Conservation (phyloP, 2,329 filamentous ascomycete species). For the Alternaria tenuissima region DNA sequence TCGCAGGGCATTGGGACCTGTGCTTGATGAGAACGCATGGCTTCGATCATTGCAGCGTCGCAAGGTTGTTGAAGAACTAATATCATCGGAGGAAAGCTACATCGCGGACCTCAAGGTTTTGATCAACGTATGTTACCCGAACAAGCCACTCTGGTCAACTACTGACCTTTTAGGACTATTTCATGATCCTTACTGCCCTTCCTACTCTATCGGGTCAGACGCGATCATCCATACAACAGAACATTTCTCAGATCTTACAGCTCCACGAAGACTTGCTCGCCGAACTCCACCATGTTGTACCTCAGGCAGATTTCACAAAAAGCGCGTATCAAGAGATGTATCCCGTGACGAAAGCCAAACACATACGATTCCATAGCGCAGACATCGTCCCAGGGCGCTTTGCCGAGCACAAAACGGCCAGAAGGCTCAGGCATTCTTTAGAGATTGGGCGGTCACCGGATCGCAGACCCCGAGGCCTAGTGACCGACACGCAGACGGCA, state of each 20-base stretch:
- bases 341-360: constrained; percentile 49
- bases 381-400: constrained; percentile 55
- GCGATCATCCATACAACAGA: constrained; percentile 77
- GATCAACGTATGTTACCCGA: constrained; percentile 72
- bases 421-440: constrained; percentile 55
- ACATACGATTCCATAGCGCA: constrained; percentile 59
- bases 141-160: neutral
- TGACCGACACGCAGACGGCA: constrained; percentile 63
- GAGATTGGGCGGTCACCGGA: constrained; percentile 55
- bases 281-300: constrained; percentile 75
- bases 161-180: constrained; percentile 49
- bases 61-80: constrained; percentile 82
- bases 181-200: constrained; percentile 71
- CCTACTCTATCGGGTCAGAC: constrained; percentile 70
- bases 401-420: constrained; percentile 44
- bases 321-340: constrained; percentile 43
- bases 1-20: constrained; percentile 53
- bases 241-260: constrained; percentile 79
- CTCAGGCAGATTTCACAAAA: constrained; percentile 65
- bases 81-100: constrained; percentile 87
- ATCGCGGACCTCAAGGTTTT: constrained; percentile 86
- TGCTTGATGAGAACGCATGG: constrained; percentile 73
- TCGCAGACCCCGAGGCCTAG: constrained; percentile 48
- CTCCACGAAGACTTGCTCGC: constrained; percentile 83
- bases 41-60: constrained; percentile 78